Evolutionary conservation across 768 basidiomycete species (phyloP).

Genomic region (Boletus coccyginus): DNA sequence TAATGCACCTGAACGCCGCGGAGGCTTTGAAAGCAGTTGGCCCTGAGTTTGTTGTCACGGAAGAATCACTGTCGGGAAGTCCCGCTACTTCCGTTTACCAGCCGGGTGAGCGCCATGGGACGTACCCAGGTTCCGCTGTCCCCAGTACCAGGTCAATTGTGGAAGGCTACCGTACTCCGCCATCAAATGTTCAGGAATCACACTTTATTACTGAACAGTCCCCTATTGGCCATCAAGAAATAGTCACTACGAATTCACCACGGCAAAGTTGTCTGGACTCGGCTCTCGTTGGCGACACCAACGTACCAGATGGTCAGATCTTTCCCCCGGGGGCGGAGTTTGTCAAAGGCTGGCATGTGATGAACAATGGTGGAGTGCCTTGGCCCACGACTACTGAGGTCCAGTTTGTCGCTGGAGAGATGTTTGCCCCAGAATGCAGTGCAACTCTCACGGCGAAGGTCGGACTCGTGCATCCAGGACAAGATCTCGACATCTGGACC

Average conservation of each 20-base stretch:
- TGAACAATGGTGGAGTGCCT: constrained; percentile 56
- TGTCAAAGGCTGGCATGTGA: constrained; percentile 77
- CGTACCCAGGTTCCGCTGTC: constrained; percentile 1
- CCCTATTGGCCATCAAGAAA: neutral
- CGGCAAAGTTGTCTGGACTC: constrained; percentile 40
- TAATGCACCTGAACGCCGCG: constrained; percentile 30
- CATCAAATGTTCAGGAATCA: constrained; percentile 1
- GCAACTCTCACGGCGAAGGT: constrained; percentile 40
- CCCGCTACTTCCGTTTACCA: constrained; percentile 15
- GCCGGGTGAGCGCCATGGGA: neutral
- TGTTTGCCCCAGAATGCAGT: constrained; percentile 41
- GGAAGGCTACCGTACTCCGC: constrained; percentile 26
- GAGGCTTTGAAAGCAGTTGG: constrained; percentile 5
- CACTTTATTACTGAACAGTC: neutral
- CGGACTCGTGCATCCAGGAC: constrained; percentile 56
- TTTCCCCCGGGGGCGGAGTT: constrained; percentile 86
- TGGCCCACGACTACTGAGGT: constrained; percentile 74
- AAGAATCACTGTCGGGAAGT: constrained; percentile 29
- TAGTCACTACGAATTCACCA: neutral
- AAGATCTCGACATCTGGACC: constrained; percentile 63
- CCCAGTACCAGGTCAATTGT: constrained; percentile 26
- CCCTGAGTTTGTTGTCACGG: constrained; percentile 29
- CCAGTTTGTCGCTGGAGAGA: constrained; percentile 68
- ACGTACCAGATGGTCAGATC: constrained; percentile 69
- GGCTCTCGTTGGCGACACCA: constrained; percentile 61